Conservation (phyloP, 2,329 filamentous ascomycete genomes). For the Xylariales sp. region DNA sequence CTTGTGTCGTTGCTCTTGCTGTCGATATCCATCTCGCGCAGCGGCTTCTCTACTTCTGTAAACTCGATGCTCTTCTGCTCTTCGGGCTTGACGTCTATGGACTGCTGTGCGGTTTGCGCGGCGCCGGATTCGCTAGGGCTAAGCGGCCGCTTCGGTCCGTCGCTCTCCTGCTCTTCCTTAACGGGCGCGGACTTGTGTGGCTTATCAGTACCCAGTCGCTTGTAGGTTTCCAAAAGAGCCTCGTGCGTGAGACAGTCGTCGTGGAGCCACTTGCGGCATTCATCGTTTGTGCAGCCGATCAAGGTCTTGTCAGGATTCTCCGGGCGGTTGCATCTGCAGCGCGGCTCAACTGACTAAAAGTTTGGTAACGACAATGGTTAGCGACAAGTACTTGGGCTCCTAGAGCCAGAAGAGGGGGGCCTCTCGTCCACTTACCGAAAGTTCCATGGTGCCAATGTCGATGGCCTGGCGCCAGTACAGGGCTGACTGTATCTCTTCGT, state of each 20-base stretch:
- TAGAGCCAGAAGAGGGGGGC: too few relatives aligned
- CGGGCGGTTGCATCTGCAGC: slow-evolving; percentile 56
- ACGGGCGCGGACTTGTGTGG: slow-evolving; percentile 37
- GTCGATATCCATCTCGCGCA: slow-evolving; percentile 16
- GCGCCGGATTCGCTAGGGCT: slow-evolving; percentile 48
- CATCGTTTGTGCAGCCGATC: slow-evolving; percentile 50
- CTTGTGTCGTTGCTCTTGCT: slow-evolving; percentile 26
- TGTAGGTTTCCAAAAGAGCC: slow-evolving; percentile 44
- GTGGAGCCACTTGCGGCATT: slow-evolving; percentile 60
- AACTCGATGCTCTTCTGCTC: slow-evolving; percentile 28
- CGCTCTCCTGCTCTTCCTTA: slow-evolving; percentile 34
- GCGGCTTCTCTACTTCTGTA: slow-evolving; percentile 23
- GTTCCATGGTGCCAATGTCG: slow-evolving; percentile 50
- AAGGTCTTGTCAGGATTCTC: slow-evolving; percentile 59
- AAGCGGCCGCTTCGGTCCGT: slow-evolving; percentile 37
- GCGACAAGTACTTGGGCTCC: not conserved
- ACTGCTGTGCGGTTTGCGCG: slow-evolving; percentile 43
- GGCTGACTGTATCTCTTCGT: slow-evolving; percentile 55
- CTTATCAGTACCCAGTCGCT: slow-evolving; percentile 44
- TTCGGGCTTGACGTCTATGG: slow-evolving; percentile 48
- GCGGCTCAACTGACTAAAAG: slow-evolving; percentile 44
- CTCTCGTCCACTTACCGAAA: slow-evolving; percentile 57
- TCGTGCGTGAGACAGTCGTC: slow-evolving; percentile 58
- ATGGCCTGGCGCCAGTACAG: slow-evolving; percentile 64
- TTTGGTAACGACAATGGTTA: not conserved